Evolutionary conservation across 495 filamentous ascomycete species (phyloP), one percentile per base, ranked within the genome.

Genomic region (Aspergillus hancockii): DNA sequence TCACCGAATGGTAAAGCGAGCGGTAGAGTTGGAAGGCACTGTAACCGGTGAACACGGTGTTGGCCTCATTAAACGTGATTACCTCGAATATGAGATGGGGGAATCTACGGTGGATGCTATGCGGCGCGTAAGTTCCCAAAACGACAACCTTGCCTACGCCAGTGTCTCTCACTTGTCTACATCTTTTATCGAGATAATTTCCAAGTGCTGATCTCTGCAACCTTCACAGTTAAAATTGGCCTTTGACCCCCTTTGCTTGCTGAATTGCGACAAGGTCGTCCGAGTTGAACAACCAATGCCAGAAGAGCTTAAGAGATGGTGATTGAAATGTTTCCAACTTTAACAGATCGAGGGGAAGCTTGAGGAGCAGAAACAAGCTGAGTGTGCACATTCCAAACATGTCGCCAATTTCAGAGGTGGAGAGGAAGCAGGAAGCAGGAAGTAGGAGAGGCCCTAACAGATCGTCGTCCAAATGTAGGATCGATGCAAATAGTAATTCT

Each of bases 261-360:
- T 88, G 32, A 89, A 89, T 66, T 86, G 82, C 59, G 85, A 89
- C 70, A 89, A 89, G 65, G 77, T 88, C 51, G 79, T 88, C 23
- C 75, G 85, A 49, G 67, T 76, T 23, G 71, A 82, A 58, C 68
- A 65, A 54, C 71, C 75, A 12, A 63, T 59, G 18, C 65, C 71
- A 4, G 73, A 73, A 22, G 75, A 79, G 54, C 41, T 76, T 18
- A 76, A 78, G 58, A 59, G 71, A 66, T 77, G 77, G 77, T 78
- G 66, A 62, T 55, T 43, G 32, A 36, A 9, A 36, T 14, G 4
- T 36, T 3, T 36, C 8, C 13, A 28, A 28, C 25, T 28, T 28
- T 3, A 28, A 7, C 3, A 28, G 25, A 28, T 28, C 7, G 25
- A 28, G 25, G 3, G 7, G 25, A 28, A 28, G 25, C 25, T 28